phyloP scores from a whole-genome alignment of 73 alveolate genomes.

The Uronychia setigera region DNA sequence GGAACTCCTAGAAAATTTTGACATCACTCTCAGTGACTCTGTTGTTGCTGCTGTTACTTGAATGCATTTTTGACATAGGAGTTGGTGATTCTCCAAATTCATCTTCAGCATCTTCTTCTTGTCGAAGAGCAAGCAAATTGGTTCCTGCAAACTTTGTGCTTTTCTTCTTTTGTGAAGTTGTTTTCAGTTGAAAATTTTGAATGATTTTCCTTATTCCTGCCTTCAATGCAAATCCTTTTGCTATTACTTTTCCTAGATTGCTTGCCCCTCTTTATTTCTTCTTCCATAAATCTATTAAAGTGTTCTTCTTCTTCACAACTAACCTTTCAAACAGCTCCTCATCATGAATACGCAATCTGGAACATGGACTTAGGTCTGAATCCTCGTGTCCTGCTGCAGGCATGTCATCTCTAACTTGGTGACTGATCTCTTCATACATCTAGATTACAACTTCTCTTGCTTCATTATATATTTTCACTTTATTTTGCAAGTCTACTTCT shows the following conservation, averaged over 20 bases:
- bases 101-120: not conserved
- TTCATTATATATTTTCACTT: slow-evolving; percentile 44
- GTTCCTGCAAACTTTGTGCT: not conserved
- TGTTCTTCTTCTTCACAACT: not conserved
- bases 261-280: not conserved
- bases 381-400: not conserved
- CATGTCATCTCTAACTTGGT: slow-evolving; percentile 6
- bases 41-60: not conserved
- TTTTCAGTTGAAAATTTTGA: not conserved
- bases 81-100: not conserved
- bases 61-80: not conserved
- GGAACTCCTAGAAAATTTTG: slow-evolving; percentile 46
- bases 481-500: not conserved
- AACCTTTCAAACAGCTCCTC: not conserved
- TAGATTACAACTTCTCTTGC: slow-evolving; percentile 34
- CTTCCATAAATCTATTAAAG: not conserved
- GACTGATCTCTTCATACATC: slow-evolving; percentile 27
- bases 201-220: not conserved
- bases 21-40: slow-evolving; percentile 16
- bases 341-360: not conserved
- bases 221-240: not conserved
- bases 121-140: not conserved
- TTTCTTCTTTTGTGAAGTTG: not conserved
- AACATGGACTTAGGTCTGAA: not conserved
- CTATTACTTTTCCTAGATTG: not conserved